Percentiles rank a stretch among this genome's conserved stretches.
Evolutionary conservation across 2,329 filamentous ascomycete species (phyloP).

Genomic region (Sclerotinia sclerotiorum): DNA sequence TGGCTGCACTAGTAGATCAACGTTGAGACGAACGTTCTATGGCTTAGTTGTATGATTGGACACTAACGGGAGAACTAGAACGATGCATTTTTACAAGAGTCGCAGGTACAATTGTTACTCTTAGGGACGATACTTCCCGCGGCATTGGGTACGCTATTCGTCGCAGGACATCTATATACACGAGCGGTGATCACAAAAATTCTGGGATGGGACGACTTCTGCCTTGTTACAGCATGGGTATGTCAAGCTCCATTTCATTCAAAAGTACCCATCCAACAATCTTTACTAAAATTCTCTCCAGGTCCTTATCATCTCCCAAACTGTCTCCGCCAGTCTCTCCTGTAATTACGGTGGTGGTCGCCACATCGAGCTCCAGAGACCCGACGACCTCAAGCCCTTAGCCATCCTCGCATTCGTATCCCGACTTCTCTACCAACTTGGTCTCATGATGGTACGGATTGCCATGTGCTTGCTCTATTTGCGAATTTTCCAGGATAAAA

Average conservation of each 20-base stretch:
- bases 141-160: background rate
- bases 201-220: constrained; percentile 4
- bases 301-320: background rate
- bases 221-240: constrained; percentile 6
- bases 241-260: background rate
- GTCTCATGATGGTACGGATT: background rate
- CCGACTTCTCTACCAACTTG: constrained; percentile 3
- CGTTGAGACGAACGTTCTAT: background rate
- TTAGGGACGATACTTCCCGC: background rate
- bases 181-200: constrained; percentile 10
- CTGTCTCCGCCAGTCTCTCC: background rate
- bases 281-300: background rate
- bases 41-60: background rate
- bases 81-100: background rate
- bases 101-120: constrained; percentile 6
- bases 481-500: constrained; percentile 12
- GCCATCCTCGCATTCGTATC: background rate
- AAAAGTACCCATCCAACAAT: background rate
- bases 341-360: background rate
- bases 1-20: background rate
- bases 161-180: constrained; percentile 10
- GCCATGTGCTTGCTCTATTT: background rate
- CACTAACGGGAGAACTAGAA: background rate
- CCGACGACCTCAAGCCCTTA: background rate
- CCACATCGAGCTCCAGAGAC: background rate